A percentile compares a stretch with the other conserved stretches of the same genome.
Conservation (phyloP, 2,329 filamentous ascomycete species). For the Monosporascus sp. region DNA sequence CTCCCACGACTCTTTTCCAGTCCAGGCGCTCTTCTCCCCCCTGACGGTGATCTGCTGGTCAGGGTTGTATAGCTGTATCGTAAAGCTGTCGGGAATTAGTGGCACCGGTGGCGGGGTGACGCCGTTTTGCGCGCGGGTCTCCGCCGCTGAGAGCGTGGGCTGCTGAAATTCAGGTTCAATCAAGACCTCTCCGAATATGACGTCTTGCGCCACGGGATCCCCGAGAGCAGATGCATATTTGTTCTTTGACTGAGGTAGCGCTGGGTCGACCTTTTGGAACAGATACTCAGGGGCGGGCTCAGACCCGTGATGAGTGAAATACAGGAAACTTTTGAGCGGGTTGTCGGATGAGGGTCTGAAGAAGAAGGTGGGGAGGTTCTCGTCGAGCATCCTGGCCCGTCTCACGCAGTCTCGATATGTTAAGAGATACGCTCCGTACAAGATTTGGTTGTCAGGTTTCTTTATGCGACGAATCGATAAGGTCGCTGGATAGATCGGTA, state of each 20-base stretch:
- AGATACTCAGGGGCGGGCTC: slow-evolving; percentile 76
- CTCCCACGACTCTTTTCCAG: slow-evolving; percentile 75
- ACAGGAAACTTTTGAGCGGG: slow-evolving; percentile 51
- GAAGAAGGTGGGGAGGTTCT: slow-evolving; percentile 76
- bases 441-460: not conserved
- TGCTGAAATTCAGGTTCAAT: slow-evolving; percentile 83
- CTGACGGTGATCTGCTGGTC: slow-evolving; percentile 74
- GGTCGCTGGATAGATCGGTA: too few relatives aligned
- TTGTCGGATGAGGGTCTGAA: slow-evolving; percentile 48
- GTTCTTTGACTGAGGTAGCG: slow-evolving; percentile 65
- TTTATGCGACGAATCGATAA: too few relatives aligned
- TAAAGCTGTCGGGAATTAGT: slow-evolving; percentile 70
- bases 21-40: slow-evolving; percentile 72
- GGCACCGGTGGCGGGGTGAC: slow-evolving; percentile 62
- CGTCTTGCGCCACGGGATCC: slow-evolving; percentile 73
- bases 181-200: slow-evolving; percentile 83
- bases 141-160: slow-evolving; percentile 73
- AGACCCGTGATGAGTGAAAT: slow-evolving; percentile 66
- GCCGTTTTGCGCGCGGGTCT: slow-evolving; percentile 68
- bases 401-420: not conserved
- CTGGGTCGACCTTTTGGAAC: slow-evolving; percentile 70
- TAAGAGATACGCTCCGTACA: not conserved
- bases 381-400: slow-evolving; percentile 68
- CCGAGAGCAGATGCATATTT: slow-evolving; percentile 83
- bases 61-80: slow-evolving; percentile 89